phyloP scores from a whole-genome alignment of 1,284 basidiomycete species.

The Apiotrichum akiyoshidainum region DNA sequence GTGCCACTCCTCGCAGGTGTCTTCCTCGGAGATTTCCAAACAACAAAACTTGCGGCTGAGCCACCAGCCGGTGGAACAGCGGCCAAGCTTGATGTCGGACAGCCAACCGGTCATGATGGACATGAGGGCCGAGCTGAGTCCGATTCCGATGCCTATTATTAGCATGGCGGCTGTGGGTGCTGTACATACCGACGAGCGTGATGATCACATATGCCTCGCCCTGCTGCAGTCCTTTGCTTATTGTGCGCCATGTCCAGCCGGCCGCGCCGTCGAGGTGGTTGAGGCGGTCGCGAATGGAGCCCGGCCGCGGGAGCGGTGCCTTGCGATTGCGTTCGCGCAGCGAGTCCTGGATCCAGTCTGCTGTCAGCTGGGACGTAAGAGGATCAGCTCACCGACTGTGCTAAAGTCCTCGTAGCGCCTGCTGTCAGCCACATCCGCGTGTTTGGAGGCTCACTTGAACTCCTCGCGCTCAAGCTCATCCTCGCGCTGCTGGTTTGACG shows the following conservation, averaged over 20 bases:
- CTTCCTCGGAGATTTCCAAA: slow-evolving; percentile 69
- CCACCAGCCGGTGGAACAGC: slow-evolving; percentile 98
- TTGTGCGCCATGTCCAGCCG: slow-evolving; percentile 63
- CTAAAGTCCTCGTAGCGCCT: slow-evolving; percentile 68
- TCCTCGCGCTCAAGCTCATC: slow-evolving; percentile 52
- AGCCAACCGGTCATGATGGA: slow-evolving; percentile 98
- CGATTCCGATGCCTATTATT: slow-evolving; percentile 77
- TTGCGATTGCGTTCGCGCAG: slow-evolving; percentile 69
- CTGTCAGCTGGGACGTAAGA: neutral
- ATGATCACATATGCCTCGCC: slow-evolving; percentile 72
- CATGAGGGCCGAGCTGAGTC: slow-evolving; percentile 88
- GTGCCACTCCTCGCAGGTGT: slow-evolving; percentile 87
- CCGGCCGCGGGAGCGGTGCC: slow-evolving; percentile 21
- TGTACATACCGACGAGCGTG: slow-evolving; percentile 71
- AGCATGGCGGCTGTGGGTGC: neutral
- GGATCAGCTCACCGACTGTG: slow-evolving; percentile 61
- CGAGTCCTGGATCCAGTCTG: slow-evolving; percentile 94
- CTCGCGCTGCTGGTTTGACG: slow-evolving; percentile 4
- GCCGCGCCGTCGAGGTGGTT: slow-evolving; percentile 38
- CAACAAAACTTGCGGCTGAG: slow-evolving; percentile 97
- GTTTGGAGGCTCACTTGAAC: slow-evolving; percentile 44
- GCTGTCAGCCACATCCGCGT: slow-evolving; percentile 5
- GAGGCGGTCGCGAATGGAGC: slow-evolving; percentile 34
- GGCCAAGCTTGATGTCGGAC: slow-evolving; percentile 94
- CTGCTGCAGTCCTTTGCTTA: slow-evolving; percentile 56